Conservation (phyloP, 2,329 filamentous ascomycete genomes). For the Pezicula carpinea region DNA sequence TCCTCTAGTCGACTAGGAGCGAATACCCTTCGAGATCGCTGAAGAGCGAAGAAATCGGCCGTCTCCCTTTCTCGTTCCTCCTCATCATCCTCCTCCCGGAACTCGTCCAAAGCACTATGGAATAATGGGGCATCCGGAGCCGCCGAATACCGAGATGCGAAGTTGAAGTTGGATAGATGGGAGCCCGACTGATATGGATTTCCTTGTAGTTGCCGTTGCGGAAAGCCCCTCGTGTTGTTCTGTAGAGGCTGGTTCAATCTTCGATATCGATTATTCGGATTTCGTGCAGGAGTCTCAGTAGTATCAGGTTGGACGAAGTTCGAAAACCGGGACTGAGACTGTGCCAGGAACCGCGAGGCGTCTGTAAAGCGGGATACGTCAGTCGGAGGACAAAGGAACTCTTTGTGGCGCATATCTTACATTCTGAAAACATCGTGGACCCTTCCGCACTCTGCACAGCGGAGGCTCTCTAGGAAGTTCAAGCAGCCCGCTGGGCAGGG, state of each 20-base stretch:
- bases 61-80: conserved; percentile 86
- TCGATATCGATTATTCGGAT: conserved; percentile 28
- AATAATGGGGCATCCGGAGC: conserved; percentile 86
- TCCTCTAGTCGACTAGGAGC: conserved; percentile 79
- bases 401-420: conserved; percentile 13
- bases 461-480: neutral
- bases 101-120: conserved; percentile 84
- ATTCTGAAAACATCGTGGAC: conserved; percentile 30
- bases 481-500: too few species aligned
- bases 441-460: neutral
- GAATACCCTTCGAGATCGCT: conserved; percentile 84
- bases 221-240: conserved; percentile 21
- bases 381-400: neutral
- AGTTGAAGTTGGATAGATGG: conserved; percentile 71
- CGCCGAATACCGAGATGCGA: conserved; percentile 69
- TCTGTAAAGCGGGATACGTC: conserved; percentile 48
- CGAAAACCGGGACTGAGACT: conserved; percentile 88
- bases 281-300: conserved; percentile 33
- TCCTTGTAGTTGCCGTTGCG: conserved; percentile 36
- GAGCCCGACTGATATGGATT: conserved; percentile 79
- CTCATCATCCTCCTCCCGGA: conserved; percentile 89
- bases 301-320: conserved; percentile 60
- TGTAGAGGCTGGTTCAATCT: conserved; percentile 21
- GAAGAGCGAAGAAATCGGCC: conserved; percentile 89
- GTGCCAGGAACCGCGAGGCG: conserved; percentile 92